Base-by-base conservation (phyloP, 2,329 filamentous ascomycete genomes). In the Fusarium subglutinans region DNA sequence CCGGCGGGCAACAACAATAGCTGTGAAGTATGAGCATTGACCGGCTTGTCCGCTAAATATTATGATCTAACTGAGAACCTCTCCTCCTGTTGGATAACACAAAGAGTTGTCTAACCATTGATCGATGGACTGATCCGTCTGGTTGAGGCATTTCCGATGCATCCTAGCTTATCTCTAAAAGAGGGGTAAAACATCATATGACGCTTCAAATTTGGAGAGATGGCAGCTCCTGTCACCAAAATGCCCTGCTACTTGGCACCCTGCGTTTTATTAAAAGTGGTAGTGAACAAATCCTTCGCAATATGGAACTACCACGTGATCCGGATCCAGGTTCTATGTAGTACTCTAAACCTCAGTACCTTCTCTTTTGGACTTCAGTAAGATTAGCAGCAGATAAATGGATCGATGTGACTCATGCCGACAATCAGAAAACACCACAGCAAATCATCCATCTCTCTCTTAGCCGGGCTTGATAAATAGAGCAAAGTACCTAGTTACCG, bases 401-500 rank as follows among this genome's bases (percentile, higher is more conserved):
- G 47, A n/a, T 50, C 22, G 1, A n/a, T 18, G 28, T 50, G 47
- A 50, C 28, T 33, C 47, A 33, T 18, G 28, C 47, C 47, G 8
- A n/a, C 0, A 13, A 18, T 13, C 22, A 33, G 22, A 33, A 33
- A 50, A n/a, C 17, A 50, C 6, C 22, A 4, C 47, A n/a, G 0
- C 15, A 4, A 24, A 50, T 13, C 11, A 3, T 33, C 22, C 0
- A 14, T 24, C 3, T 13, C 15, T 18, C 15, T 18, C 13, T 4
- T 7, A 0, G 6, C 3, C 22, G 0, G 3, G 28, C 15, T 6
- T n/a, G 0, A 18, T 50, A 33, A n/a, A 3, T 13, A 33, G 22
- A 4, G 8, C 0, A 18, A n/a, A 18, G 3, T 0, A 7, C n/a
- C n/a, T n/a, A n/a, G 22, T 33, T 10, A 10, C 15, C 2, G 1